These are phyloP conservation scores for Candida sithepensis DNA, from an alignment of 805 yeast species.

Conservation along the genomic window DNA sequence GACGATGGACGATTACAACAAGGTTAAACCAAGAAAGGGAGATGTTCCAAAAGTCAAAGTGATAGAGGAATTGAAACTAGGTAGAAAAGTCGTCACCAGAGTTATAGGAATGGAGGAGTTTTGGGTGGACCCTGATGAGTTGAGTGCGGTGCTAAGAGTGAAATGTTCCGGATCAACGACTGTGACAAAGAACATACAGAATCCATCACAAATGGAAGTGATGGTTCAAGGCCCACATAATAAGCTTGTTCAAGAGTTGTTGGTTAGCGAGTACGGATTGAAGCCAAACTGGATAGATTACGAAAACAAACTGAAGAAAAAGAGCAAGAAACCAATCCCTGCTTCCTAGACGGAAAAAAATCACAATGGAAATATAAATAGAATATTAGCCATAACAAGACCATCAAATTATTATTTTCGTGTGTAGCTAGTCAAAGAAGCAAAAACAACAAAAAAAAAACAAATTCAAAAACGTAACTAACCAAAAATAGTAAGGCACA, in stretches of 20 bases:
- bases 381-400: no score
- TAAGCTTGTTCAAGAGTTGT: conserved; percentile 51
- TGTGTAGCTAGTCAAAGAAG: no score
- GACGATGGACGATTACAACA: conserved; percentile 33
- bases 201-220: conserved; percentile 60
- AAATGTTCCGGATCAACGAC: conserved; percentile 90
- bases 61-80: conserved; percentile 70
- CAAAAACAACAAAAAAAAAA: no score
- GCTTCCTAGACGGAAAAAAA: neutral
- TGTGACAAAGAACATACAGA: conserved; percentile 53
- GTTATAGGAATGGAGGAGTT: conserved; percentile 68
- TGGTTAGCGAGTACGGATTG: conserved; percentile 58
- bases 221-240: conserved; percentile 91
- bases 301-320: conserved; percentile 57
- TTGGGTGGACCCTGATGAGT: conserved; percentile 55
- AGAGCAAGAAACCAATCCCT: conserved; percentile 13
- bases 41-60: conserved; percentile 62
- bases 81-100: conserved; percentile 76
- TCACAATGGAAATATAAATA: no score
- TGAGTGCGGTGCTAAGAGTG: conserved; percentile 67
- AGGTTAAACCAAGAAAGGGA: conserved; percentile 52
- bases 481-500: no score
- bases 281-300: conserved; percentile 62
- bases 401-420: no score
- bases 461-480: no score